Base-by-base conservation (phyloP, 139 green algal genomes). In the Chlamydomonas sphaeroides region DNA sequence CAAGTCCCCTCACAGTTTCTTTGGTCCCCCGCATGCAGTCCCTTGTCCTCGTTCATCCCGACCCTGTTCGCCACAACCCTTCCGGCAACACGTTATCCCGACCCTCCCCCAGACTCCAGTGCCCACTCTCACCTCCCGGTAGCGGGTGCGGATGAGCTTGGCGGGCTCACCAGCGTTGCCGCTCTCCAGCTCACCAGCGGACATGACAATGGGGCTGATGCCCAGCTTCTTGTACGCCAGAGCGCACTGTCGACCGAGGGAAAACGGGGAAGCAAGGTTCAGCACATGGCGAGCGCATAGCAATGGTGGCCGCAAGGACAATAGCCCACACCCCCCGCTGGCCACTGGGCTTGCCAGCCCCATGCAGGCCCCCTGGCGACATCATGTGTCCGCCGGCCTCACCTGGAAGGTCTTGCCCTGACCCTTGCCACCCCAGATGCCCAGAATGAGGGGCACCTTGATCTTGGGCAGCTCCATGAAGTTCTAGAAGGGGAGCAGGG, bases 401-500 rank as follows among this genome's bases (percentile, higher is more conserved):
- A 88, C 84, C 84, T 89, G 87, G 96, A 99, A 99, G 83, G 96
- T 98, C 94, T 98, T 99, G 71, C 89, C 90, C 92, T 99, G 97
- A 68, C 97, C 97, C 94, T 99, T 99, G 83, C 97, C 97, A 88
- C 97, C 97, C 97, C 97, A 99, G 89, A 99, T 97, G 76, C 97
- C 97, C 79, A 99, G 90, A 86, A 99, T 99, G 49, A 99, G 94
- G 68, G 97, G 97, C 33, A 98, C 94, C 95, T 96, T 96, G 89
- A 95, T 94, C 87, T 94, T 95, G 62, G 95, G 95, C 65, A 98
- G 89, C 82, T 97, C 92, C 85, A 98, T 93, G 93, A 97, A 98
- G 95, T 98, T 99, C 95, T n/a, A n/a, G n/a, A n/a, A n/a, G n/a
- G n/a, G n/a, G n/a, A n/a, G n/a, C n/a, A n/a, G n/a, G n/a, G n/a